Conservation (phyloP, 2,329 filamentous ascomycete genomes). For the Monilinia polystroma region DNA sequence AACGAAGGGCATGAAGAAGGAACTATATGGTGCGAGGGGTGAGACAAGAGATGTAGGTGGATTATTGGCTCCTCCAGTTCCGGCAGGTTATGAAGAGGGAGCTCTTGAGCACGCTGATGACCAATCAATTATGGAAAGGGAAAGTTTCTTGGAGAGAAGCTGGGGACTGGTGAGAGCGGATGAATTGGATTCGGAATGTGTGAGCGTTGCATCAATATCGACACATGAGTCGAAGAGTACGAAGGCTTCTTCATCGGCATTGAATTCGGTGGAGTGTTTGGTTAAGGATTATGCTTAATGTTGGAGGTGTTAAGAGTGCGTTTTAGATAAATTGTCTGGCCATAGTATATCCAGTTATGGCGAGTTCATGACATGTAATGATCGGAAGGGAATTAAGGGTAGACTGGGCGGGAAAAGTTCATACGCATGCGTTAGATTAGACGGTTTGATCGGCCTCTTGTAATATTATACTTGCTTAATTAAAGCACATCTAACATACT, state of each 20-base stretch:
- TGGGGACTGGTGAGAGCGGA: slow-evolving; percentile 15
- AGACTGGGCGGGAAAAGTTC: not conserved
- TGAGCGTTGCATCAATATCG: slow-evolving; percentile 3
- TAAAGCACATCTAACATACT: not conserved
- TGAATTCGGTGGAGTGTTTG: not conserved
- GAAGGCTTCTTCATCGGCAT: not conserved
- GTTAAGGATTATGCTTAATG: not conserved
- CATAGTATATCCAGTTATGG: not conserved
- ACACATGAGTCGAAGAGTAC: slow-evolving; percentile 2
- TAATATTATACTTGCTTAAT: not conserved
- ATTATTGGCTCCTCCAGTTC: not conserved
- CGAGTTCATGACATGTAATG: not conserved
- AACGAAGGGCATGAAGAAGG: slow-evolving; percentile 16
- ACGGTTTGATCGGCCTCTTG: not conserved
- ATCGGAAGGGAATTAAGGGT: not conserved
- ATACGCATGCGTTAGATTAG: not conserved
- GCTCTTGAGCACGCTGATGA: slow-evolving; percentile 6
- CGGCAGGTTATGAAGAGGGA: not conserved
- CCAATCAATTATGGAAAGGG: slow-evolving; percentile 16
- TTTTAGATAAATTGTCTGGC: not conserved
- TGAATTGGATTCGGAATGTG: slow-evolving; percentile 22
- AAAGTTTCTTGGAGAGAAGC: slow-evolving; percentile 19
- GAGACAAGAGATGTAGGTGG: slow-evolving; percentile 22
- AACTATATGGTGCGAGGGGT: slow-evolving; percentile 17
- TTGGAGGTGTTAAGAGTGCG: not conserved